Evolutionary conservation across 2,329 filamentous ascomycete genomes (phyloP), one percentile per base, ranked within the genome.

Genomic region (Fonsecaea pedrosoi): DNA sequence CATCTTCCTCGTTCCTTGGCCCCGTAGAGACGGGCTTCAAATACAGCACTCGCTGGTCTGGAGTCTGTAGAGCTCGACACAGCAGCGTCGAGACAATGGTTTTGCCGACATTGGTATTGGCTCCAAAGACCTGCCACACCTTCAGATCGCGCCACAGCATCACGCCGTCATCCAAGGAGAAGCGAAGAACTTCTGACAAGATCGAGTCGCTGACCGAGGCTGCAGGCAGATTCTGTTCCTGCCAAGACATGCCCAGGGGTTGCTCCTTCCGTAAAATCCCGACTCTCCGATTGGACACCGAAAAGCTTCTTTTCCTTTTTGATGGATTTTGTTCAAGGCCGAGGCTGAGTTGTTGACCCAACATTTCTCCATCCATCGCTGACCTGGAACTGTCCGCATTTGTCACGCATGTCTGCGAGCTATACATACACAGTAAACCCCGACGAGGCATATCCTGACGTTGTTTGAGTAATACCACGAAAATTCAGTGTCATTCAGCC

Each of bases 11-110:
- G 32, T 86, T 79, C 9, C 80, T 75, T 7, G 89, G 84, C 0
- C 92, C 92, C 0, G 92, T 95, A 1, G 91, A 94, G 1, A 96
- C 88, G 0, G 92, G 92, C 77, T 96, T 96, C 62, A 96, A 76
- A 76, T 91, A 96, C 10, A 85, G 82, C 54, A 85, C 83, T 21
- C 79, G 73, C 15, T 59, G 63, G n/a, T 73, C 76, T 70, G 82
- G 78, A 32, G 79, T 81, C 42, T 79, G 80, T 3, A 88, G 84
- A 8, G 89, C 85, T 69, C 86, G 88, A 76, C 87, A 90, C 3
- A 96, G 81, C 12, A 92, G 78, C 0, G 91, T 92, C 1, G 90
- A 89, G 65, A 93, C 85, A 37, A 96, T 86, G 0, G 92, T 96
- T 82, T 96, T 96, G 70, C 92, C 92, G 32, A 95, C 91, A 71